Evolutionary conservation across 371 early-diverging fungal genomes (phyloP).

Genomic region (Circinella minor): DNA sequence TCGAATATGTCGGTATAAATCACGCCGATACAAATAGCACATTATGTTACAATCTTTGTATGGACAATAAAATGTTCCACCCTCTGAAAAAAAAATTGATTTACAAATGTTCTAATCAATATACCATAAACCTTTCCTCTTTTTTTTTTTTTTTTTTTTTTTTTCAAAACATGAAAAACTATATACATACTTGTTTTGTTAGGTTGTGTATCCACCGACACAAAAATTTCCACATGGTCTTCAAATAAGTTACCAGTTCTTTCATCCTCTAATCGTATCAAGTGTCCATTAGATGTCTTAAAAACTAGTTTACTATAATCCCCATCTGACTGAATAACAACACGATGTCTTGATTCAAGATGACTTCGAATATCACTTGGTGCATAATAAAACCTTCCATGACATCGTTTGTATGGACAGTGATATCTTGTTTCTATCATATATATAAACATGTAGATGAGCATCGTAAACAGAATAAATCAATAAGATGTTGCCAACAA

Average conservation of each 20-base stretch:
- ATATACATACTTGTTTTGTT: not conserved
- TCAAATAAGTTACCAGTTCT: not conserved
- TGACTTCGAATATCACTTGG: constrained; percentile 4
- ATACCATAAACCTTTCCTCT: not conserved
- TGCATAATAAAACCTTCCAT: not conserved
- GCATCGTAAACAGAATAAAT: no score
- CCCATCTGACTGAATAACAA: not conserved
- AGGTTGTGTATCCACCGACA: not conserved
- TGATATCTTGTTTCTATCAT: constrained; percentile 2
- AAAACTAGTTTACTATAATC: constrained; percentile 1
- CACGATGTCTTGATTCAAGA: constrained; percentile 1
- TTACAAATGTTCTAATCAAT: no score
- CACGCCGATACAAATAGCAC: constrained; percentile 4
- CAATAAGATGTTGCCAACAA: no score
- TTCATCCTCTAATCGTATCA: not conserved
- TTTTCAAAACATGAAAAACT: no score
- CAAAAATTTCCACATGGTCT: not conserved
- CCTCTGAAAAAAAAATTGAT: not conserved
- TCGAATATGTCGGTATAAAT: constrained; percentile 1
- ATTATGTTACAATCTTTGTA: constrained; percentile 1
- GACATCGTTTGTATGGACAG: not conserved
- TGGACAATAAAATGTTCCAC: not conserved
- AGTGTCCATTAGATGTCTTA: not conserved
- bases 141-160: no score
- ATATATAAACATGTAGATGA: not conserved